Base-by-base conservation (phyloP, 2,329 filamentous ascomycete genomes). In the Epichloe sp. region DNA sequence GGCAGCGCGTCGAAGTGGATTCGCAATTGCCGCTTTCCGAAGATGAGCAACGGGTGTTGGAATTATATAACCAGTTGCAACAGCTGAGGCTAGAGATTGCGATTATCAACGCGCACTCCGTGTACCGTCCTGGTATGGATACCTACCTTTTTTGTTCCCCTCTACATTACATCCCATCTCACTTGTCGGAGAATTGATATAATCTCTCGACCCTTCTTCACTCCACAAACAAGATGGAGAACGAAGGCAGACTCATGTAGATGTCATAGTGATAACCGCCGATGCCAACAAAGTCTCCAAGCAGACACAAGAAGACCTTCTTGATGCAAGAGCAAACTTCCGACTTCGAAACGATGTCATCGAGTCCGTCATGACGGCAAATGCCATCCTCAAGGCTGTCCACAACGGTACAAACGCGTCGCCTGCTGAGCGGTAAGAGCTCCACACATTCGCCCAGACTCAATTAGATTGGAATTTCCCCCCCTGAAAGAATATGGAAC, bases 331-430 rank as follows among this genome's bases (percentile, higher is more conserved):
- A 61, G 82, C 86, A 51, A 75, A 75, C 52, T 86, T 87, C 65
- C 75, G 80, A 41, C 72, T 91, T 51, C 80, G 80, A 55, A 83
- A 83, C 63, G 80, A 80, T 54, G 81, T 86, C 21, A 73, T 83
- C 21, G 80, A 85, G 54, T 80, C 76, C 45, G 80, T 87, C 49
- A 67, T 93, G 57, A 79, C 80, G 58, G 82, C 82, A 52, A 84
- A 88, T 59, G 87, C 88, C 7, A 81, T 86, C 41, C 71, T 94
- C 52, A 87, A 86, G 60, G 84, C 88, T 6, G 80, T 91, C 40
- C 86, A 94, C 63, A 71, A 78, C 53, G 81, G 81, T 43, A 78
- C 77, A 12, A 75, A 79, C 53, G 77, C 80, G 17, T 78, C 80
- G 2, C 77, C 79, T 44, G 72, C 82, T 49, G 86, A 93, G 67